Percentiles rank a stretch among this genome's conserved stretches.
Conservation (phyloP, 805 yeast genomes). For the Millerozyma miso region DNA sequence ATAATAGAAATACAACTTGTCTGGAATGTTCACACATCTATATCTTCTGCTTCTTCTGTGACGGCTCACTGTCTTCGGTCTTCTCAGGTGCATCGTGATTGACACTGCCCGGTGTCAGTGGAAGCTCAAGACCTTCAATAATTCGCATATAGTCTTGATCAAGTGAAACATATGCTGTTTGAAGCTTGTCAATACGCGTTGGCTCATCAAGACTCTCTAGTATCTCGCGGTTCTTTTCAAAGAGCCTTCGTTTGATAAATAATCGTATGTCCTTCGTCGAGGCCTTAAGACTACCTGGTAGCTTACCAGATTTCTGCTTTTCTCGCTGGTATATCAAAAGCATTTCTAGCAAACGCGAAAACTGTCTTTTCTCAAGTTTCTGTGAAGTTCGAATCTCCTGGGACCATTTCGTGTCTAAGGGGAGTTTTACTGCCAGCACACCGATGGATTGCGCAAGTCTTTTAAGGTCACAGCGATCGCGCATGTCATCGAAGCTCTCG, state of each 20-base stretch:
- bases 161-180: conserved; percentile 66
- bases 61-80: background rate
- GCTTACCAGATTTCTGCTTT: conserved; percentile 12
- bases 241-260: conserved; percentile 71
- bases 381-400: conserved; percentile 29
- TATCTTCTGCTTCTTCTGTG: background rate
- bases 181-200: conserved; percentile 65
- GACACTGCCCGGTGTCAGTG: background rate
- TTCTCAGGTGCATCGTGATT: background rate
- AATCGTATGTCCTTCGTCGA: conserved; percentile 44
- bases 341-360: conserved; percentile 76
- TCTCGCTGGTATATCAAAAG: conserved; percentile 43
- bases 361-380: conserved; percentile 76
- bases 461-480: conserved; percentile 77
- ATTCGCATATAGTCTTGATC: conserved; percentile 70
- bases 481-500: conserved; percentile 83
- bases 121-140: conserved; percentile 23
- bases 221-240: conserved; percentile 75
- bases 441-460: conserved; percentile 14
- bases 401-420: conserved; percentile 35
- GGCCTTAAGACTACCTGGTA: conserved; percentile 6
- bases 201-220: conserved; percentile 60
- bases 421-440: conserved; percentile 16
- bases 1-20: background rate
- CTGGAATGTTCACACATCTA: background rate